These are phyloP conservation scores for Eremochloa ophiuroides DNA, from an alignment of 176 grass and related monocot genomes.

Conservation along the genomic window DNA sequence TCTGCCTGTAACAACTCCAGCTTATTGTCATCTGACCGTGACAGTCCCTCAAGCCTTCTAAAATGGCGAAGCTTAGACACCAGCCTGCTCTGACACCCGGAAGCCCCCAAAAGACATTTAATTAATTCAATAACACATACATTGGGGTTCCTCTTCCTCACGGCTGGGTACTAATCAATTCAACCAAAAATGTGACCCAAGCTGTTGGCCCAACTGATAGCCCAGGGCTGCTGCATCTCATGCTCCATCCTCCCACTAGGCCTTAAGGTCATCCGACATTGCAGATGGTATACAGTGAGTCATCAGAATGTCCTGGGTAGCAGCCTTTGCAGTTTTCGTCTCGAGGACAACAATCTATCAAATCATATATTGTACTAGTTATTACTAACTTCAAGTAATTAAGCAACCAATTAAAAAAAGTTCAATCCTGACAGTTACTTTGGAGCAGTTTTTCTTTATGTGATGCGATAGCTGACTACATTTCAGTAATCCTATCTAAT, in stretches of 20 bases:
- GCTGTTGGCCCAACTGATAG: neutral
- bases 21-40: slow-evolving; percentile 16
- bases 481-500: neutral
- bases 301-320: slow-evolving; percentile 74
- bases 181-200: slow-evolving; percentile 22
- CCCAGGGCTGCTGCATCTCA: neutral
- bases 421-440: neutral
- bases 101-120: neutral
- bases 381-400: neutral
- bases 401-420: slow-evolving; percentile 3
- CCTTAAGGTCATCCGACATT: slow-evolving; percentile 83
- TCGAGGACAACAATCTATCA: slow-evolving; percentile 90
- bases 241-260: slow-evolving; percentile 22
- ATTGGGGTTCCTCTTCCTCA: neutral
- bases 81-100: neutral
- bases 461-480: neutral
- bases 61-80: neutral
- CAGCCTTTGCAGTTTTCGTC: slow-evolving; percentile 86
- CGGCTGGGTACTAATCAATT: neutral
- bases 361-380: slow-evolving; percentile 5
- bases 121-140: neutral
- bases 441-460: neutral
- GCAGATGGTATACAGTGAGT: slow-evolving; percentile 93
- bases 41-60: neutral
- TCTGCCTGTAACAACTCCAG: slow-evolving; percentile 19